Base-by-base conservation (phyloP, 1,139 yeast genomes). In the Kluyveromyces marxianus region DNA sequence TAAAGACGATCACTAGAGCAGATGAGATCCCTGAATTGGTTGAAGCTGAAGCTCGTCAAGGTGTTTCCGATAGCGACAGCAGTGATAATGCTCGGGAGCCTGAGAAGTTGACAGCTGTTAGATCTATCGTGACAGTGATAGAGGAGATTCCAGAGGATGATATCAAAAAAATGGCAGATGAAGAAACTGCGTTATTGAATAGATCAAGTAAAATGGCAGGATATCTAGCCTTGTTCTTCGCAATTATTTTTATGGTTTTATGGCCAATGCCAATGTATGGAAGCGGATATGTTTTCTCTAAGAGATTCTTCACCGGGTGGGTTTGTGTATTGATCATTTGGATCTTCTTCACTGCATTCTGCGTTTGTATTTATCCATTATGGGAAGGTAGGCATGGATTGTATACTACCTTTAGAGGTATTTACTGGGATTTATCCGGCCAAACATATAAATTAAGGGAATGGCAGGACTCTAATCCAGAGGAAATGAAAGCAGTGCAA, bases 241-340 rank as follows among this genome's bases (percentile, higher is more conserved):
- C 87, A 3, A 54, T 84, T 21, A 72, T 81, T 47, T 70, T 86
- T 48, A 66, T 85, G 37, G 74, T 86, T 37, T 62, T 85, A 37
- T 85, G 90, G 88, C 95, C 95, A 57, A 82, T 86, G 85, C 94
- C 95, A 49, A 81, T 86, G 89, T 86, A 82, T 60, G 95, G 95
- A 36, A 62, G 81, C 1, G 71, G 75, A 1, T 86, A 86, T 60
- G 70, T 86, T 43, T 86, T 86, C 66, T 77, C 86, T 45, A 79
- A 75, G 64, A 65, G 63, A 46, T 85, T 85, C 67, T 86, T 86
- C 65, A 83, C 89, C 6, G 95, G 94, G 45, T 86, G 95, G 95
- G 74, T 86, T 46, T 76, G 73, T 44, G 90, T 86, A 37, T 77
- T 83, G 53, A 77, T 83, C 46, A 77, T 83, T 50, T 83, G 92